Evolutionary conservation across 495 filamentous ascomycete species (phyloP).

Genomic region (Penicillium turbatum): DNA sequence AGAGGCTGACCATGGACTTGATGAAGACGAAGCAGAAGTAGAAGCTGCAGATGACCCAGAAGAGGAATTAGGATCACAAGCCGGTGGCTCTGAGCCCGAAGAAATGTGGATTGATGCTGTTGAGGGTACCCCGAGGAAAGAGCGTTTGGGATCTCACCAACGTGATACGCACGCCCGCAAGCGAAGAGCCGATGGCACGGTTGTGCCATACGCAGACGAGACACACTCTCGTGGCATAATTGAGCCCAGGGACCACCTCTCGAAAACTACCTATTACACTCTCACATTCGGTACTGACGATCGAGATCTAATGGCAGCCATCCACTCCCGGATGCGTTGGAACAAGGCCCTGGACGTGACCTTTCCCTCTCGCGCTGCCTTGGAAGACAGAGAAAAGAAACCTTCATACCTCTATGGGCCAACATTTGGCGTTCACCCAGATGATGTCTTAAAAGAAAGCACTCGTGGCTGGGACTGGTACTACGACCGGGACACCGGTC

Average conservation of each 20-base stretch:
- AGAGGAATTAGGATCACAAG: slow-evolving; percentile 12
- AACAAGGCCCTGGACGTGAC: slow-evolving; percentile 40
- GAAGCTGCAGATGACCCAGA: slow-evolving; percentile 21
- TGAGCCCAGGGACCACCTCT: slow-evolving; percentile 37
- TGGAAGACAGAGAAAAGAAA: slow-evolving; percentile 21
- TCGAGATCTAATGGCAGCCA: slow-evolving; percentile 41
- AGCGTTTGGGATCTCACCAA: background rate
- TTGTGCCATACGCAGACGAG: slow-evolving; percentile 20
- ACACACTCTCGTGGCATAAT: slow-evolving; percentile 36
- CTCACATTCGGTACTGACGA: slow-evolving; percentile 43
- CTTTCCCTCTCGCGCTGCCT: slow-evolving; percentile 43
- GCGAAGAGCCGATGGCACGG: slow-evolving; percentile 18
- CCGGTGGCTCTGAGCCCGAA: slow-evolving; percentile 11
- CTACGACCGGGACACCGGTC: slow-evolving; percentile 34
- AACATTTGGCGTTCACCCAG: slow-evolving; percentile 36
- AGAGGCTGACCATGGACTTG: slow-evolving; percentile 18
- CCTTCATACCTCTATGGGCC: slow-evolving; percentile 42
- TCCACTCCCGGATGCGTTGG: slow-evolving; percentile 49
- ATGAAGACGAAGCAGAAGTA: slow-evolving; percentile 12
- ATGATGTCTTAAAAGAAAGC: slow-evolving; percentile 40
- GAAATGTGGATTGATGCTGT: slow-evolving; percentile 14
- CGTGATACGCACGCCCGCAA: slow-evolving; percentile 12
- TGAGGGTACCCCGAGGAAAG: slow-evolving; percentile 1
- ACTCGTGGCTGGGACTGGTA: slow-evolving; percentile 56
- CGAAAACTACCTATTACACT: slow-evolving; percentile 34